Evolutionary conservation across 352 stramenopile genomes (phyloP).

Genomic region (Phytophthora pseudosyringae): DNA sequence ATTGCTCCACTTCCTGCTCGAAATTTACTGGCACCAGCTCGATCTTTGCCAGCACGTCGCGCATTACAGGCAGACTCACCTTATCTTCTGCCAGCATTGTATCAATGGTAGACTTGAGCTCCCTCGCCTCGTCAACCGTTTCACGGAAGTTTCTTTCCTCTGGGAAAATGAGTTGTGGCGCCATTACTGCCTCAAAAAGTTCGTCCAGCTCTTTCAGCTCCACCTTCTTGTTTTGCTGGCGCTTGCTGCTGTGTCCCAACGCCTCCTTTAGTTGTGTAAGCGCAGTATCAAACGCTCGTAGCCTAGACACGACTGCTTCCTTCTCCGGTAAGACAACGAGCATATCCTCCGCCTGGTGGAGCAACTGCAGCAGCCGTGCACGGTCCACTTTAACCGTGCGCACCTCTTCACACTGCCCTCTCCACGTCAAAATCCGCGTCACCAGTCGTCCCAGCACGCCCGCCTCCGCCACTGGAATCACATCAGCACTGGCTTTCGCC

Average conservation of each 20-base stretch:
- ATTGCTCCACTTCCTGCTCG: conserved; percentile 73
- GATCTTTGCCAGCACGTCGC: conserved; percentile 80
- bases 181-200: conserved; percentile 52
- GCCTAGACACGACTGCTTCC: conserved; percentile 39
- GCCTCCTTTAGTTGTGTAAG: conserved; percentile 71
- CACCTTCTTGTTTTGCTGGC: conserved; percentile 69
- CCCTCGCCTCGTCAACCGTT: conserved; percentile 67
- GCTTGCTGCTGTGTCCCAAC: conserved; percentile 65
- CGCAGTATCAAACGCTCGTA: conserved; percentile 63
- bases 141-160: conserved; percentile 57
- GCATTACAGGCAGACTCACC: conserved; percentile 83
- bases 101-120: conserved; percentile 68
- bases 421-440: conserved; percentile 60
- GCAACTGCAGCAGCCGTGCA: conserved; percentile 49
- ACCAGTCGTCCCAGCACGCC: conserved; percentile 64
- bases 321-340: conserved; percentile 53
- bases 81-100: conserved; percentile 80
- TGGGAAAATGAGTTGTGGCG: conserved; percentile 61
- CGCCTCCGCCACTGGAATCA: conserved; percentile 52
- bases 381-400: conserved; percentile 48
- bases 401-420: conserved; percentile 42
- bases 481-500: conserved; percentile 31
- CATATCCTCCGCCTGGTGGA: conserved; percentile 71
- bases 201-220: conserved; percentile 59
- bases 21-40: conserved; percentile 90